These are phyloP conservation scores for Escovopsis sp. DNA, from an alignment of 2,329 filamentous ascomycete genomes.

Conservation along the genomic window DNA sequence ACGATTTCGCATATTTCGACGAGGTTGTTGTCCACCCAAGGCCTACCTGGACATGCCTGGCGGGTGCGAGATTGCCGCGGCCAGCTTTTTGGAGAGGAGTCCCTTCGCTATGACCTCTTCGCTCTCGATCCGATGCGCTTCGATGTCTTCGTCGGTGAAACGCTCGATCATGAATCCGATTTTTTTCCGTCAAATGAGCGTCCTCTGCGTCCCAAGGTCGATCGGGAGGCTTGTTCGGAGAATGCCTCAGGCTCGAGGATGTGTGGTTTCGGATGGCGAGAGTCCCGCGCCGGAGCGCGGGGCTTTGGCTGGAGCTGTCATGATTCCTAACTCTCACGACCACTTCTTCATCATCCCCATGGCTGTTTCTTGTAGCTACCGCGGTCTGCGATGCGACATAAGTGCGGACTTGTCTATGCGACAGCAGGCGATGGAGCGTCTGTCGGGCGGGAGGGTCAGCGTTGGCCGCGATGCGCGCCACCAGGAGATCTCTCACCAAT, in stretches of 20 bases:
- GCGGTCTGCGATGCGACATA: conserved; percentile 3
- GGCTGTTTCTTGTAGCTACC: background rate
- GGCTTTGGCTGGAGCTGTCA: background rate
- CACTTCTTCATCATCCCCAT: background rate
- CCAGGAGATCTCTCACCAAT: conserved; percentile 9
- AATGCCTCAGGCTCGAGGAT: background rate
- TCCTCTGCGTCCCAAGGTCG: background rate
- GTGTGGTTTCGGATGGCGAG: background rate
- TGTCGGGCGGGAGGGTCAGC: background rate
- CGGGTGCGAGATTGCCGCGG: background rate
- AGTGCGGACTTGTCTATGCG: background rate
- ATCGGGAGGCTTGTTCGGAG: background rate
- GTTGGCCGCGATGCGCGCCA: background rate
- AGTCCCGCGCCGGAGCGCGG: background rate
- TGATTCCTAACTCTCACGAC: background rate
- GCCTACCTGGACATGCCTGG: background rate
- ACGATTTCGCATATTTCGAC: background rate
- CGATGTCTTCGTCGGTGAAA: background rate
- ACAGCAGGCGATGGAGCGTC: conserved; percentile 1
- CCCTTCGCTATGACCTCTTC: too few species aligned
- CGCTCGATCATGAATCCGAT: background rate
- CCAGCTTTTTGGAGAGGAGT: too few species aligned
- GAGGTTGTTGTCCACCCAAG: background rate
- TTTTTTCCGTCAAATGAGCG: background rate
- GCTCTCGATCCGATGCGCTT: too few species aligned